Percentiles rank a stretch among this genome's conserved stretches.
These are phyloP conservation scores for Cercospora beticola DNA, from an alignment of 2,329 filamentous ascomycete genomes.

Conservation along the genomic window DNA sequence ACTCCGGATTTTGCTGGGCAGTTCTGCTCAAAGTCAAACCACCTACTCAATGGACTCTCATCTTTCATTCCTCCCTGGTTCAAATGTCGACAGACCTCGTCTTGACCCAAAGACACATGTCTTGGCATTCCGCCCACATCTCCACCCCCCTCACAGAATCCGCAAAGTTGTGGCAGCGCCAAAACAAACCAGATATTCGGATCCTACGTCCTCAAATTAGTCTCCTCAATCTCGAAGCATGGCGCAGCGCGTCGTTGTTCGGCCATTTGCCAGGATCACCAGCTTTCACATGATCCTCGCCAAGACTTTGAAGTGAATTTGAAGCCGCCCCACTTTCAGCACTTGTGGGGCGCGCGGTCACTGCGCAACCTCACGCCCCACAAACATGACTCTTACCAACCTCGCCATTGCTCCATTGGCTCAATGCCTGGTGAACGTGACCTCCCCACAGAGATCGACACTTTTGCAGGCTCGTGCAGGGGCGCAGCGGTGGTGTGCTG, in stretches of 20 bases:
- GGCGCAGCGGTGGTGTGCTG: constrained; percentile 15
- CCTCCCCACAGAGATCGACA: background rate
- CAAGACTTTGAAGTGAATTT: constrained; percentile 13
- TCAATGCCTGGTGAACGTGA: background rate
- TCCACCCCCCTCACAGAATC: background rate
- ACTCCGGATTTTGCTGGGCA: background rate
- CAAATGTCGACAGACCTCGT: background rate
- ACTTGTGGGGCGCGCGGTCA: background rate
- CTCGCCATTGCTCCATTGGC: background rate
- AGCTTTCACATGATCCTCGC: background rate
- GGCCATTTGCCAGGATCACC: background rate
- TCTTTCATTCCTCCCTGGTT: background rate
- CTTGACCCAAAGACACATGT: background rate
- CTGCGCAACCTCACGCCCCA: background rate
- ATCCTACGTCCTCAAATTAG: background rate
- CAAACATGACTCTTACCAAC: background rate
- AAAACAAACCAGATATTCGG: background rate
- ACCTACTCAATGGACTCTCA: background rate
- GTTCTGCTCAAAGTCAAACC: background rate
- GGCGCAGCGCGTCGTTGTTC: constrained; percentile 1
- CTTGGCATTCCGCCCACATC: background rate
- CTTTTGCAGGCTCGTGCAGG: background rate
- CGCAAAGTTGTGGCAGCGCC: background rate
- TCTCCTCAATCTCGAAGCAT: background rate
- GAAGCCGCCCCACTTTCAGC: background rate